These are phyloP conservation scores for Cylindrodendrum hubeiense DNA, from an alignment of 2,329 filamentous ascomycete genomes.

Conservation along the genomic window DNA sequence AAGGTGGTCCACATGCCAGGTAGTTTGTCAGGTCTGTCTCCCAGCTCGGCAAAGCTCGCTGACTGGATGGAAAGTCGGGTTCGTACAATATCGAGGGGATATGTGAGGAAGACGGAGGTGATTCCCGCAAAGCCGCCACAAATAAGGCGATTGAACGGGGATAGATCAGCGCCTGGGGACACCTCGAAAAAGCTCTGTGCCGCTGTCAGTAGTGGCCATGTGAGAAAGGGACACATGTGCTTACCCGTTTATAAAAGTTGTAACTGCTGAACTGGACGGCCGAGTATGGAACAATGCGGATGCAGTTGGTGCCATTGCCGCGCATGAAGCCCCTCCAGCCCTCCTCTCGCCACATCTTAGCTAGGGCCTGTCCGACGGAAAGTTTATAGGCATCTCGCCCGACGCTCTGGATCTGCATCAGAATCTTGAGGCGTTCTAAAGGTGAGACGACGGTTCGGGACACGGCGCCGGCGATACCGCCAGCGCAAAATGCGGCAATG, in stretches of 20 bases:
- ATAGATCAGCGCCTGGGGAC: constrained; percentile 79
- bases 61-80: constrained; percentile 97
- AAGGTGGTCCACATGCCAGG: constrained; percentile 95
- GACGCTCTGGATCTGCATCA: constrained; percentile 95
- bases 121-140: constrained; percentile 94
- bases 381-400: constrained; percentile 94
- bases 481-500: constrained; percentile 91
- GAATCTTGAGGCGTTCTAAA: constrained; percentile 94
- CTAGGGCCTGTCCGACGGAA: constrained; percentile 87
- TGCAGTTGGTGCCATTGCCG: constrained; percentile 97
- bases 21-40: constrained; percentile 72
- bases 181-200: constrained; percentile 79
- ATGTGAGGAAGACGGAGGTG: constrained; percentile 94
- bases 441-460: constrained; percentile 97
- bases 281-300: constrained; percentile 97
- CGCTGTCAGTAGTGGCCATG: constrained; percentile 7
- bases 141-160: constrained; percentile 80
- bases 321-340: constrained; percentile 98
- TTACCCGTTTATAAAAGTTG: constrained; percentile 94
- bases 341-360: constrained; percentile 97
- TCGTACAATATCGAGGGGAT: constrained; percentile 96
- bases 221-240: constrained; percentile 41
- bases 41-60: constrained; percentile 89
- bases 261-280: constrained; percentile 99
- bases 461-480: constrained; percentile 95